Evolutionary conservation across 106 monocot genomes (phyloP).

Genomic region (Vanilla planifolia): DNA sequence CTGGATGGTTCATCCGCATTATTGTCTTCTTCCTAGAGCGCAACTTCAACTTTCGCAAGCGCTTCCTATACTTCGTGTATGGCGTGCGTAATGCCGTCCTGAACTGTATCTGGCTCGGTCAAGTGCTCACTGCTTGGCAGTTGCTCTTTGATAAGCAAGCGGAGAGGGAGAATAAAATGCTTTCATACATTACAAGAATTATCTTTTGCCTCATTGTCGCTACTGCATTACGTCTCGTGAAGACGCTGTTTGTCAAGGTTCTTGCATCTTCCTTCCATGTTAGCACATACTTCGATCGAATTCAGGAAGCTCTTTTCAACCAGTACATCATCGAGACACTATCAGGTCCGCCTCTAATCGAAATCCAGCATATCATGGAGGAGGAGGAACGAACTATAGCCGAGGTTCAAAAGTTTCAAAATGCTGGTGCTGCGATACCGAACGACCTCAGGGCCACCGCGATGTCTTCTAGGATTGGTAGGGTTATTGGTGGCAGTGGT

Average conservation of each 20-base stretch:
- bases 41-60: slow-evolving; percentile 63
- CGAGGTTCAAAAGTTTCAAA: slow-evolving; percentile 68
- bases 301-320: slow-evolving; percentile 83
- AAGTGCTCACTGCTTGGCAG: slow-evolving; percentile 67
- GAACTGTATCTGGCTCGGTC: slow-evolving; percentile 77
- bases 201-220: slow-evolving; percentile 65
- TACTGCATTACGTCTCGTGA: slow-evolving; percentile 55
- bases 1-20: slow-evolving; percentile 72
- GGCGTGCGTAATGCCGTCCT: slow-evolving; percentile 63
- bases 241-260: slow-evolving; percentile 73
- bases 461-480: slow-evolving; percentile 16
- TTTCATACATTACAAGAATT: slow-evolving; percentile 55
- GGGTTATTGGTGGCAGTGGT: slow-evolving; percentile 7
- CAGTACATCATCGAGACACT: slow-evolving; percentile 87
- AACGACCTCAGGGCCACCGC: slow-evolving; percentile 40
- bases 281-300: slow-evolving; percentile 83
- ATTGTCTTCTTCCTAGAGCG: slow-evolving; percentile 65
- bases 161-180: slow-evolving; percentile 13
- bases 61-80: slow-evolving; percentile 86
- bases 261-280: slow-evolving; percentile 88
- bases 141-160: slow-evolving; percentile 53
- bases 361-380: slow-evolving; percentile 25
- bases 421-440: slow-evolving; percentile 53
- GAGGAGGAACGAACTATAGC: slow-evolving; percentile 58
- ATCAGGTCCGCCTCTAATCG: slow-evolving; percentile 62